Percentiles rank a stretch among this genome's conserved stretches.
Evolutionary conservation across 2,329 filamentous ascomycete species (phyloP).

Genomic region (Apiospora koreana): DNA sequence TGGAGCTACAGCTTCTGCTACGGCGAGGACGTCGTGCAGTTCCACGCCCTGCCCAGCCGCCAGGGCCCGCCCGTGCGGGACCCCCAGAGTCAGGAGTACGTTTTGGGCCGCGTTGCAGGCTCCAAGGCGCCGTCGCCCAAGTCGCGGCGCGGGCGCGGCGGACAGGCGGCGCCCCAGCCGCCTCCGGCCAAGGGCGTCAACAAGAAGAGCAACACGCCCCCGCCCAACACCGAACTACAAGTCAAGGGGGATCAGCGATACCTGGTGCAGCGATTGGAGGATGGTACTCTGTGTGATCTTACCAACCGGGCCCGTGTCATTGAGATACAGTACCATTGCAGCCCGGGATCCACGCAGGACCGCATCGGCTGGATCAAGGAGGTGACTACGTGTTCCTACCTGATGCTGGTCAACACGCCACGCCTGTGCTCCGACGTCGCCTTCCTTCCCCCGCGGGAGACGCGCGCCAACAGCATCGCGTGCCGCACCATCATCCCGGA

Average conservation of each 20-base stretch:
- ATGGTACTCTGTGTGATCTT: constrained; percentile 82
- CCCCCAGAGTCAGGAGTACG: constrained; percentile 71
- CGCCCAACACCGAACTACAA: constrained; percentile 66
- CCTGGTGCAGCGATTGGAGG: constrained; percentile 77
- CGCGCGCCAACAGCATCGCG: constrained; percentile 72
- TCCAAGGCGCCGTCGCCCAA: constrained; percentile 24
- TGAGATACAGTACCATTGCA: constrained; percentile 81
- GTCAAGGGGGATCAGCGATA: constrained; percentile 83
- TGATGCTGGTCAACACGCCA: constrained; percentile 91
- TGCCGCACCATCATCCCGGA: constrained; percentile 71
- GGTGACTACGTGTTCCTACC: constrained; percentile 84
- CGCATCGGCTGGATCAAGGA: constrained; percentile 93
- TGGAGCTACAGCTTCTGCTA: constrained; percentile 98
- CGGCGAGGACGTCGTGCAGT: constrained; percentile 83
- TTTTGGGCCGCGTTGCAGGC: constrained; percentile 64
- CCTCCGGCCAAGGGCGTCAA: constrained; percentile 24
- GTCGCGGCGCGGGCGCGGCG: constrained; percentile 23
- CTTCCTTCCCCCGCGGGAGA: constrained; percentile 79
- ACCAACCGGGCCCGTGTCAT: constrained; percentile 80
- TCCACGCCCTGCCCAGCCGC: constrained; percentile 76
- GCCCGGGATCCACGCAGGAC: constrained; percentile 70
- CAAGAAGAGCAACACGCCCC: constrained; percentile 18
- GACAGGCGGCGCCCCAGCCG: constrained; percentile 5
- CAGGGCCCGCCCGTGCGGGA: constrained; percentile 78
- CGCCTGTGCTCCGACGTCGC: constrained; percentile 85